A percentile compares a stretch with the other conserved stretches of the same genome.
Conservation (phyloP, 257 asterid species). For the Solanum raphanifolium region DNA sequence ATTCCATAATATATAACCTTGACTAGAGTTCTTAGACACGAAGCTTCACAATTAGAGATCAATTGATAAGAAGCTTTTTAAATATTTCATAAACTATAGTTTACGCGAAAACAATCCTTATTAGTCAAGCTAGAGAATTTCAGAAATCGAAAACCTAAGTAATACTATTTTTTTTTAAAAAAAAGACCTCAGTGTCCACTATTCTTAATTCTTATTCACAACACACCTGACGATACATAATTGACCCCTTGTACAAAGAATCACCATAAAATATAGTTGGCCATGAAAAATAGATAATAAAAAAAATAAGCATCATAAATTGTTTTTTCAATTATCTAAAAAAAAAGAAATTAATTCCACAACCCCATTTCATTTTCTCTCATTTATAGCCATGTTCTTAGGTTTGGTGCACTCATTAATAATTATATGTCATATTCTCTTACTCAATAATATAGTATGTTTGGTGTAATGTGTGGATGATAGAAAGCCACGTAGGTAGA, state of each 20-base stretch:
- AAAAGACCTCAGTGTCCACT: neutral
- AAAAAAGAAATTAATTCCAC: neutral
- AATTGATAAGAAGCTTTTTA: too few relatives aligned
- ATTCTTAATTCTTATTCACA: neutral
- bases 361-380: neutral
- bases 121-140: too few relatives aligned
- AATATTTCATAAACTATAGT: too few relatives aligned
- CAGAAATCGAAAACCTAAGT: too few relatives aligned
- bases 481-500: too few relatives aligned
- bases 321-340: neutral
- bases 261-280: neutral
- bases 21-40: neutral
- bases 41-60: neutral
- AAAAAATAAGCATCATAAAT: neutral
- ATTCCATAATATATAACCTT: too few relatives aligned
- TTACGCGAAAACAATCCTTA: neutral
- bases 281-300: neutral
- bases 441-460: neutral
- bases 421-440: neutral
- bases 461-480: neutral
- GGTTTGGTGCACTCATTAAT: neutral
- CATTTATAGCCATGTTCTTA: neutral
- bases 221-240: neutral
- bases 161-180: accelerated
- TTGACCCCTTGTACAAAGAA: neutral